phyloP scores from a whole-genome alignment of 768 basidiomycete species.

The Auriscalpium vulgare region DNA sequence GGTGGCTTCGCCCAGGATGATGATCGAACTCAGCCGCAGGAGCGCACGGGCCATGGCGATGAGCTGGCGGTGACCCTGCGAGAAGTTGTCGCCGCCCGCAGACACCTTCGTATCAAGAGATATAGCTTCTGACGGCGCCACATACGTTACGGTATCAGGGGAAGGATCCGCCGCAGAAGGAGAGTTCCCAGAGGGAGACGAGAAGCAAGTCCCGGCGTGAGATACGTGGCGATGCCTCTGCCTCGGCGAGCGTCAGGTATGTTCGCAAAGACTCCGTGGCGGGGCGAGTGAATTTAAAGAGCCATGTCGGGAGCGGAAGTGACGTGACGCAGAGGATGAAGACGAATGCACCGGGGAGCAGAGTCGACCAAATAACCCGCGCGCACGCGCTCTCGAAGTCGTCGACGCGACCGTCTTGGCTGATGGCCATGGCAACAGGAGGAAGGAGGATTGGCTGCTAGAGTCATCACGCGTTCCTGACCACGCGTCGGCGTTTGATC shows the following conservation, averaged over 20 bases:
- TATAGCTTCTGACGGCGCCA: neutral
- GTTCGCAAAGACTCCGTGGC: neutral
- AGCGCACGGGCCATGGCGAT: conserved; percentile 50
- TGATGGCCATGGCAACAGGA: neutral
- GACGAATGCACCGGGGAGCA: neutral
- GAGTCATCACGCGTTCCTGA: no score
- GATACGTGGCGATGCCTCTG: neutral
- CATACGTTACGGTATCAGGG: neutral
- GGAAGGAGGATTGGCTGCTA: no score
- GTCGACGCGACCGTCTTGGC: neutral
- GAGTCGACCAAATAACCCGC: neutral
- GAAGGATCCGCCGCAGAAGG: neutral
- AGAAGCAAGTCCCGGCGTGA: no score
- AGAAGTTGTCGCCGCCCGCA: neutral
- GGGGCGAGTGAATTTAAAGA: neutral
- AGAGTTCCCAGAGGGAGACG: conserved; percentile 26
- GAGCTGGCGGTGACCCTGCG: neutral
- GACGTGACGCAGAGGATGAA: neutral
- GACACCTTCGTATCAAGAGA: neutral
- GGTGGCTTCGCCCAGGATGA: conserved; percentile 68
- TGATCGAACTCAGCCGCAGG: conserved; percentile 51
- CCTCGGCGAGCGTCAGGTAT: neutral
- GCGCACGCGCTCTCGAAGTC: neutral
- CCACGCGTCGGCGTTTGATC: no score
- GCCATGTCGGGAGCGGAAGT: neutral